These are phyloP conservation scores for Vaccinium corymbosum DNA, from an alignment of 148 eudicot genomes.

Conservation along the genomic window DNA sequence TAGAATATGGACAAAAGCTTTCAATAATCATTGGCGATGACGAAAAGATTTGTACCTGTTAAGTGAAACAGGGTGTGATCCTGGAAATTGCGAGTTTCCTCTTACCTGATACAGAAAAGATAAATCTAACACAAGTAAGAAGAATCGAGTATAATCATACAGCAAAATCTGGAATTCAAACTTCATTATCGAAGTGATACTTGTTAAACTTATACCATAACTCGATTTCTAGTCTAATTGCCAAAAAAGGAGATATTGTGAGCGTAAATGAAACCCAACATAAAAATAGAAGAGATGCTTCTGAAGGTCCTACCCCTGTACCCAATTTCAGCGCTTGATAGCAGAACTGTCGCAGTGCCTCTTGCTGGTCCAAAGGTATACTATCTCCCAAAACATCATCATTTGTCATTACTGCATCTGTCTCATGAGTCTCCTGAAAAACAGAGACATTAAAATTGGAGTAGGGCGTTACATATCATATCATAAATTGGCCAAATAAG, in stretches of 20 bases:
- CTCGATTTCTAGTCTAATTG: background rate
- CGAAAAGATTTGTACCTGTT: conserved; percentile 48
- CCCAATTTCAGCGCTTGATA: conserved; percentile 55
- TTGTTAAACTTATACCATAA: background rate
- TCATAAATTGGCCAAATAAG: background rate
- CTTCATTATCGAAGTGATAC: background rate
- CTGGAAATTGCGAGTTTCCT: conserved; percentile 73
- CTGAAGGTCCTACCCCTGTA: conserved; percentile 38
- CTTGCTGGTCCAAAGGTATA: conserved; percentile 75
- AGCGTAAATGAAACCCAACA: background rate
- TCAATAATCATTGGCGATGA: background rate
- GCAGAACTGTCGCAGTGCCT: conserved; percentile 59
- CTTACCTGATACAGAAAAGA: conserved; percentile 44
- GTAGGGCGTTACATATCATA: background rate
- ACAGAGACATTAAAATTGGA: conserved; percentile 8
- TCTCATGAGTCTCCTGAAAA: conserved; percentile 69
- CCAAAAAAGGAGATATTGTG: background rate
- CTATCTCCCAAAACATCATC: conserved; percentile 93
- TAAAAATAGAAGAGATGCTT: background rate
- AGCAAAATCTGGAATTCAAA: background rate
- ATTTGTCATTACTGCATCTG: conserved; percentile 53
- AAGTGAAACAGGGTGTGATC: conserved; percentile 98
- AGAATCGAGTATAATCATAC: background rate
- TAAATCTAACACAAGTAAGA: conserved; percentile 6
- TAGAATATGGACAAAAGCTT: background rate